Evolutionary conservation across 2,329 filamentous ascomycete species (phyloP).

Genomic region (Zymoseptoria ardabiliae): DNA sequence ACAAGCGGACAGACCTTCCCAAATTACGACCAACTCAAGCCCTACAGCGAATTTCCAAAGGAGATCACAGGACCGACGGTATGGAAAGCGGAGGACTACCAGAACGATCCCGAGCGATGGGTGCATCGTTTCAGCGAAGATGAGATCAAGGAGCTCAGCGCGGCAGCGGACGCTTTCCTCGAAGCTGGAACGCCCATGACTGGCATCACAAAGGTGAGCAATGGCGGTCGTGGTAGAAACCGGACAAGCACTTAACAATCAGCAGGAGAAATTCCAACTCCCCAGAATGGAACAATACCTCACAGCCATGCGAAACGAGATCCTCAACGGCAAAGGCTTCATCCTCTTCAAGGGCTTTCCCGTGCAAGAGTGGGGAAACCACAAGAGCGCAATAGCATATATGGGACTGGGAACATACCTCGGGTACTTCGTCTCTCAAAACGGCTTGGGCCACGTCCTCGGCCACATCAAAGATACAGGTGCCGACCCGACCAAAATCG

Average conservation of each 20-base stretch:
- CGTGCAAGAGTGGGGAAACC: conserved; percentile 64
- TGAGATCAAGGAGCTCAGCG: conserved; percentile 61
- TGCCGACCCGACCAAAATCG: conserved; percentile 71
- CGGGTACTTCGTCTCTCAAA: conserved; percentile 82
- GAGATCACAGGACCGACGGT: conserved; percentile 64
- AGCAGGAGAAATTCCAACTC: conserved; percentile 50
- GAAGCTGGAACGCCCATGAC: conserved; percentile 58
- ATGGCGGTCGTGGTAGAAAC: conserved; percentile 25
- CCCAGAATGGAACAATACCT: conserved; percentile 51
- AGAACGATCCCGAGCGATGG: conserved; percentile 59
- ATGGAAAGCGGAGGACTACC: conserved; percentile 62
- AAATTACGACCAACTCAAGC: conserved; percentile 53
- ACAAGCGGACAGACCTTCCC: conserved; percentile 68
- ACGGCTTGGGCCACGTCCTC: conserved; percentile 74
- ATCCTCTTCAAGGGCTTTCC: conserved; percentile 83
- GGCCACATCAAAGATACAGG: conserved; percentile 86
- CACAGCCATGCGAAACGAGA: conserved; percentile 52
- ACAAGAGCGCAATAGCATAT: conserved; percentile 77
- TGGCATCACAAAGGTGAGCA: conserved; percentile 51
- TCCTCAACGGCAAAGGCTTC: conserved; percentile 79
- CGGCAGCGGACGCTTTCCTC: conserved; percentile 64
- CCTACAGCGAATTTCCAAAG: conserved; percentile 64
- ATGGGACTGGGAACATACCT: conserved; percentile 76
- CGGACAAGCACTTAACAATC: conserved; percentile 10
- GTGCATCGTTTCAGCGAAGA: conserved; percentile 59